Evolutionary conservation across 2,329 filamentous ascomycete genomes (phyloP), one percentile per base, ranked within the genome.

Genomic region (Ascocoryne sarcoides): DNA sequence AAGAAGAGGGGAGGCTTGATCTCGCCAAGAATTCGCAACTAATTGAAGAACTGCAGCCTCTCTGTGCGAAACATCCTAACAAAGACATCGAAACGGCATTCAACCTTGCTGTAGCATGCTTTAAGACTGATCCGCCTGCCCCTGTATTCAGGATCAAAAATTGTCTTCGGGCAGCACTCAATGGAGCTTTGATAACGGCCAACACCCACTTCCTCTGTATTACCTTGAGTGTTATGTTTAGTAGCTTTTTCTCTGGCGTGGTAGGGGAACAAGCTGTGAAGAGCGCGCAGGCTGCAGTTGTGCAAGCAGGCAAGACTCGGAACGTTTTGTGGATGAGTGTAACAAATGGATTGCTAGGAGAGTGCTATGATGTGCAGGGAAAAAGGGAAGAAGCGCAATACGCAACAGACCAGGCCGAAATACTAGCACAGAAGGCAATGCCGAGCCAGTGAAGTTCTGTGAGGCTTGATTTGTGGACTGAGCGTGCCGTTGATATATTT

Each of bases 151-250:
- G 82, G 46, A 80, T 84, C 41, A 95, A 95, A 62, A 75, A 81
- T 30, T 78, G 82, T 54, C 80, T 95, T 39, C 79, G 85, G 45
- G 70, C 72, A 29, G 83, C 87, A 2, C 71, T 95, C 31, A 71
- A 73, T 29, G 76, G 78, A 2, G 81, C 84, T 10, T 81, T 82
- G 48, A 67, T 69, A 5, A 79, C 82, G 7, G 70, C 71, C 40
- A 95, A 95, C 58, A 76, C 76, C 20, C 84, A 93, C 49, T 82
- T 89, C 39, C 73, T 88, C n/a, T 81, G 81, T 35, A 83, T 95
- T 48, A 80, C 83, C 4, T 75, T 95, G 44, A 88, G 80, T 51
- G 80, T 92, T 49, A 93, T 95, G 83, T 82, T 84, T 38, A 79
- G 75, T 55, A 76, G 79, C 37, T 83, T 95, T 39, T 61, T 60